Percentiles rank a stretch among this genome's conserved stretches.
These are phyloP conservation scores for Phaeosphaeriaceae sp. DNA, from an alignment of 2,329 filamentous ascomycete species.

Conservation along the genomic window DNA sequence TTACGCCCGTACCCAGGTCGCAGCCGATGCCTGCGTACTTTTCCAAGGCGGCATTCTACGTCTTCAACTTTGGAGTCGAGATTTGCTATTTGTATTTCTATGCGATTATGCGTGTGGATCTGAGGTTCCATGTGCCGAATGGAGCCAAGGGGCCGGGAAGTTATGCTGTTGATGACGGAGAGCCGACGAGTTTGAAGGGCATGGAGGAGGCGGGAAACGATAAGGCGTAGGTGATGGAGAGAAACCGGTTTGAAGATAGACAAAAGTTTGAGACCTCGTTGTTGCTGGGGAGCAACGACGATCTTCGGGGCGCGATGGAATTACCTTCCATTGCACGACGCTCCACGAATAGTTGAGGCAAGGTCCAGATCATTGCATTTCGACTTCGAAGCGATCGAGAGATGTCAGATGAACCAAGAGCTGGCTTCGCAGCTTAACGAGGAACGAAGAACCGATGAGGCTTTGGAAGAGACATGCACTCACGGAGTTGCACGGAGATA, in stretches of 20 bases:
- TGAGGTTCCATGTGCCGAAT: constrained; percentile 77
- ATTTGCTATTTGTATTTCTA: constrained; percentile 72
- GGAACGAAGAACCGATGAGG: no score
- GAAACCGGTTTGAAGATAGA: not conserved
- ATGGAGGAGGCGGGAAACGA: not conserved
- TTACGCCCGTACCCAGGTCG: constrained; percentile 43
- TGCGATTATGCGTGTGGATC: constrained; percentile 72
- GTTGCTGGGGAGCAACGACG: no score
- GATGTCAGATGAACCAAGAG: no score
- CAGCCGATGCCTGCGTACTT: constrained; percentile 67
- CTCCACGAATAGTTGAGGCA: no score
- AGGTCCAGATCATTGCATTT: no score
- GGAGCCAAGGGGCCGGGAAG: constrained; percentile 61
- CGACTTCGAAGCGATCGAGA: no score
- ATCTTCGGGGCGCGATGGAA: no score
- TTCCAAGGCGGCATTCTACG: constrained; percentile 75
- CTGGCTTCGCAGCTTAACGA: no score
- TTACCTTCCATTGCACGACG: no score
- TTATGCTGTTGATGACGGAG: constrained; percentile 3
- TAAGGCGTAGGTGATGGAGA: not conserved
- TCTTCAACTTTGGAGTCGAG: constrained; percentile 79
- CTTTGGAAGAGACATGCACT: no score
- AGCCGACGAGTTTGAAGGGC: not conserved
- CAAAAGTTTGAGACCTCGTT: not conserved
- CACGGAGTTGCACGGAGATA: no score